Evolutionary conservation across 2,329 filamentous ascomycete species (phyloP), one percentile per base, ranked within the genome.

Genomic region (Daldinia sp.): DNA sequence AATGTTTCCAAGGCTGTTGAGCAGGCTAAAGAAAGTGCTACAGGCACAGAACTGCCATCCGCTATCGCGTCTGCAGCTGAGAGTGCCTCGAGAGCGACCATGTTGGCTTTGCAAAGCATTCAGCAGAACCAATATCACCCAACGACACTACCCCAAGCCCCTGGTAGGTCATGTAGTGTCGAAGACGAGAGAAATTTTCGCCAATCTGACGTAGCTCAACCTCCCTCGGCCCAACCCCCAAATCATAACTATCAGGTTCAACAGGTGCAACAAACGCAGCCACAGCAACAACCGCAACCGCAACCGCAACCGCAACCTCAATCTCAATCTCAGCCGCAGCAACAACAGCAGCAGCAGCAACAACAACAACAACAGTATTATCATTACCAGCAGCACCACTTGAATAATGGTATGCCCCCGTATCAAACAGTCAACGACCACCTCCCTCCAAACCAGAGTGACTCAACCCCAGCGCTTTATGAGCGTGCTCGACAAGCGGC

Each of bases 401-500:
- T 48, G 21, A 39, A 57, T 8, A 69, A 66, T 51, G 58, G 61
- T 9, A 65, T 71, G 27, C 48, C 62, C 49, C 19, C 66, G 4
- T 70, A 73, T 55, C 68, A 71, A 55, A 47, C 68, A 10, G 37
- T 64, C 25, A 78, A 78, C 23, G 73, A 75, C 19, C 63, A 67
- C 5, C 71, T 87, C 0, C 85, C 85, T 3, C 85, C 85, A 0
- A 84, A 86, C 49, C 85, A 88, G 64, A 82, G 80, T 3, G 82
- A 80, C 17, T 80, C 85, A 0, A 87, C 83, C 17, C 79, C 84
- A 0, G 78, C 83, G 1, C 74, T 88, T 1, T 88, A 87, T 59
- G 85, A 87, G 62, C 82, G 83, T 54, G 85, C 85, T 10, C 81
- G 85, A 1, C 85, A 87, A 67, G 85, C 85, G 2, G 85, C 85